Base-by-base conservation (phyloP, 805 yeast species). In the Wickerhamiella alocasiicola region DNA sequence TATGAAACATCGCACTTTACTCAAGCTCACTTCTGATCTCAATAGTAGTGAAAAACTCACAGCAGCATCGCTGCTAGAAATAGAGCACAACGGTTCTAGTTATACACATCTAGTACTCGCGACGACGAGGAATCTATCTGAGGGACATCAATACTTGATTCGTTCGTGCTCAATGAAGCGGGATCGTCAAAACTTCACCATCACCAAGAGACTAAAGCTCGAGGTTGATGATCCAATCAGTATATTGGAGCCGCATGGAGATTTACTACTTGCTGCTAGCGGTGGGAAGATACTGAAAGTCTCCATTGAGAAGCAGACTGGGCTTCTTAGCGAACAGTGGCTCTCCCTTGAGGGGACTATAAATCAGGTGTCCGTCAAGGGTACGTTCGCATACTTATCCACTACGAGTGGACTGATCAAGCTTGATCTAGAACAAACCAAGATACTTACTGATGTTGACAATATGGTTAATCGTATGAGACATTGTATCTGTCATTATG, bases 391-490 rank as follows among this genome's bases (percentile, higher is more conserved):
- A 17, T 11, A 13, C 3, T 17, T 36, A 4, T 39, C 42, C n/a
- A 41, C 39, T n/a, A 30, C 39, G 2, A 24, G 15, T 4, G 43
- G 43, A 2, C 31, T 41, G 6, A 15, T 19, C 3, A 19, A 7
- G 15, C 9, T 41, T 12, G 29, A 21, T 23, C 15, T 29, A 5
- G 18, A 15, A 3, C 9, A 11, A 15, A 11, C 5, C n/a, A 4
- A 23, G 21, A 7, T 28, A 7, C 5, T 34, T 9, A 27, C 28
- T 6, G 21, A 24, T 13, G 25, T 23, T 6, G 21, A 16, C 17
- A 17, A 29, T 13, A 28, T 24, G 35, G 30, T 35, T 5, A 41
- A 41, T 31, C 39, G 35, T 2, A 34, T 29, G 35, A 13, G 39
- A 5, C 15, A 34, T n/a, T 41, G 43, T 21, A 28, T 30, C 5